Evolutionary conservation across 768 basidiomycete genomes (phyloP).

Genomic region (Lactifluus pinguis): DNA sequence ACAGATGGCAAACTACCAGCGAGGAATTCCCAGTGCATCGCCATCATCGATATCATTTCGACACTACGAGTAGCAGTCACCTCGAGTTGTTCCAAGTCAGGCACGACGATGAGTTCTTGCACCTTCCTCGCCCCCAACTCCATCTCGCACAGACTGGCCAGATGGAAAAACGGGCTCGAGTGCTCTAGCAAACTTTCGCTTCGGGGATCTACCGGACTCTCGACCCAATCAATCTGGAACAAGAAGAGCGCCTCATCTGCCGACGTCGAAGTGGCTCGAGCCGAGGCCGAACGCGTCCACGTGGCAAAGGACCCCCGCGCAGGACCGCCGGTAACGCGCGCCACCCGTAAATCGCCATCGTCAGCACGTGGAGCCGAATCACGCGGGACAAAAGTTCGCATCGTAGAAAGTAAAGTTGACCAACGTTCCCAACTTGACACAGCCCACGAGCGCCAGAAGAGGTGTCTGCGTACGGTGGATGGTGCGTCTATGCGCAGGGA

Average conservation of each 20-base stretch:
- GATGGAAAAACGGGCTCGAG: slow-evolving; percentile 14
- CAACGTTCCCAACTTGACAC: slow-evolving; percentile 10
- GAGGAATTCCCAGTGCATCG: not conserved
- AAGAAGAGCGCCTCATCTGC: not conserved
- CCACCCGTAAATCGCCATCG: not conserved
- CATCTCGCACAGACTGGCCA: not conserved
- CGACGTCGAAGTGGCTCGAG: not conserved
- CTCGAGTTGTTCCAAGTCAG: not conserved
- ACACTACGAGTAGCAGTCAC: not conserved
- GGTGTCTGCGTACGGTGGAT: slow-evolving; percentile 3
- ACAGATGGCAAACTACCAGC: not conserved
- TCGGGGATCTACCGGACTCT: slow-evolving; percentile 6
- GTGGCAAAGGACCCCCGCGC: slow-evolving; percentile 3
- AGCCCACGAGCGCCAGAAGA: slow-evolving; percentile 14
- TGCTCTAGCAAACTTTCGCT: slow-evolving; percentile 3
- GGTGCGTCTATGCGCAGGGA: slow-evolving; percentile 1
- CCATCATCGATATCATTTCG: not conserved
- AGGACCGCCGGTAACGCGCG: not conserved
- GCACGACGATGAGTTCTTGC: not conserved
- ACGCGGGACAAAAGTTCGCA: slow-evolving; percentile 5
- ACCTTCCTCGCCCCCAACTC: not conserved
- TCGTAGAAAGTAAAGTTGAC: not conserved
- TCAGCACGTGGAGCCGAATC: not conserved
- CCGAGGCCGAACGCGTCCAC: slow-evolving; percentile 1
- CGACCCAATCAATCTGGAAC: slow-evolving; percentile 8